Base-by-base conservation (phyloP, 2,329 filamentous ascomycete species). In the Ceratocystis papillata region DNA sequence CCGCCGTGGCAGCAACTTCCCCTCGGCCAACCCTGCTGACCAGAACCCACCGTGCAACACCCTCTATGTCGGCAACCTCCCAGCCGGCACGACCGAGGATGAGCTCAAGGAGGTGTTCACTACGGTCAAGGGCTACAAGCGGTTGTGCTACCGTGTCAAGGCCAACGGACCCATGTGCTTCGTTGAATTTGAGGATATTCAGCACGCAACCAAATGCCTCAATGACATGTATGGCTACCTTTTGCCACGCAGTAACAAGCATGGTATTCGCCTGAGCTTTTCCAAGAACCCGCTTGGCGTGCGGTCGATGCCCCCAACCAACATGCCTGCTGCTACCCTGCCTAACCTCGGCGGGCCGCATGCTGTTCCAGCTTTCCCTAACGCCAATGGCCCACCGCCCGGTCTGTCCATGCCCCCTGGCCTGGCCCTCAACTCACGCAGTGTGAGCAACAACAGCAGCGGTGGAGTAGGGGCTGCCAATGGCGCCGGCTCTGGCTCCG, bases 21-120 rank as follows among this genome's bases (percentile, higher is more conserved):
- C 93, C 15, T 88, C 92, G 0, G 89, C 90, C 68, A 97, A 97
- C 70, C 93, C 92, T 0, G 92, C 93, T 12, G 93, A 99, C 73
- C 89, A 96, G 75, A 96, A 97, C 71, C 93, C 93, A 0, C 94
- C 94, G 0, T 97, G 94, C 81, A 97, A 99, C 73, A 99, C 94
- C 0, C 81, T 99, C 5, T 97, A 99, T 72, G 93, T 99, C 22
- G 93, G 94, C n/a, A 97, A 99, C 72, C 79, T 99, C 55, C 94
- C 93, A 0, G 84, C 92, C 66, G 89, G 96, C 73, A 95, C 92
- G 0, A 93, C 89, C 0, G 94, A 99, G 73, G 93, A 97, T 73
- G 94, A 97, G 75, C 82, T 99, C 66, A 97, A 97, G 76, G 85
- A 88, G 25, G 83, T 96, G 73, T 99, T 99, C 73, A 91, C 88